Evolutionary conservation across 2,329 filamentous ascomycete genomes (phyloP).

Genomic region (Curvularia sp.): DNA sequence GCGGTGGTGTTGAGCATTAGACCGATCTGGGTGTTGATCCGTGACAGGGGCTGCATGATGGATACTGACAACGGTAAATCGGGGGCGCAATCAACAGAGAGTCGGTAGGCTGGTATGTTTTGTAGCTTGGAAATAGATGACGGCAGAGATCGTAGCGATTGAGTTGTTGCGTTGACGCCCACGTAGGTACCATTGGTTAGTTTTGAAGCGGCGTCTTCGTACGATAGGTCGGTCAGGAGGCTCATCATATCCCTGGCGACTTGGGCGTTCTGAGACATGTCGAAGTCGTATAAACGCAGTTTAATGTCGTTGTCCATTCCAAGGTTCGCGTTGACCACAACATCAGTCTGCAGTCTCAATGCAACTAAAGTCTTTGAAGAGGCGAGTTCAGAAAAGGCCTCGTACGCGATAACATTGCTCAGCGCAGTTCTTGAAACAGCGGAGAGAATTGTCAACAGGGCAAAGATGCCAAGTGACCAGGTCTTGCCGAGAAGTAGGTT

Average conservation of each 20-base stretch:
- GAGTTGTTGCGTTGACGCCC: slow-evolving; percentile 3
- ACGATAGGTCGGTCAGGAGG: slow-evolving; percentile 8
- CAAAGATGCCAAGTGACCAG: slow-evolving; percentile 11
- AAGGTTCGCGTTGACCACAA: neutral
- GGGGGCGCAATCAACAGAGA: slow-evolving; percentile 5
- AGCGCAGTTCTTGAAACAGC: slow-evolving; percentile 14
- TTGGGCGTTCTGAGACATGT: slow-evolving; percentile 7
- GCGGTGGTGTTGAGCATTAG: neutral
- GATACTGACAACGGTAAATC: neutral
- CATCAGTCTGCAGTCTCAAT: slow-evolving; percentile 4
- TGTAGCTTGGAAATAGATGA: slow-evolving; percentile 2
- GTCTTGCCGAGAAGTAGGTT: slow-evolving; percentile 11
- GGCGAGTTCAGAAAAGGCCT: slow-evolving; percentile 13
- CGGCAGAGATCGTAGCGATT: slow-evolving; percentile 9
- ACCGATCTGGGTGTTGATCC: neutral
- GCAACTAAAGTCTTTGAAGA: neutral
- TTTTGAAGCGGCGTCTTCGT: slow-evolving; percentile 3
- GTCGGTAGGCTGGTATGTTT: slow-evolving; percentile 10
- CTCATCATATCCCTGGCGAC: slow-evolving; percentile 9
- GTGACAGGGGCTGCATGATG: neutral
- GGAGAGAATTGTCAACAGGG: slow-evolving; percentile 10
- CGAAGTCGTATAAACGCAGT: slow-evolving; percentile 7
- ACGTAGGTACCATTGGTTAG: slow-evolving; percentile 10
- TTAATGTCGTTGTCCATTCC: neutral
- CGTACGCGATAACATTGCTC: slow-evolving; percentile 22